Evolutionary conservation across 139 green algal species (phyloP).

Genomic region (Penium margaritaceum): DNA sequence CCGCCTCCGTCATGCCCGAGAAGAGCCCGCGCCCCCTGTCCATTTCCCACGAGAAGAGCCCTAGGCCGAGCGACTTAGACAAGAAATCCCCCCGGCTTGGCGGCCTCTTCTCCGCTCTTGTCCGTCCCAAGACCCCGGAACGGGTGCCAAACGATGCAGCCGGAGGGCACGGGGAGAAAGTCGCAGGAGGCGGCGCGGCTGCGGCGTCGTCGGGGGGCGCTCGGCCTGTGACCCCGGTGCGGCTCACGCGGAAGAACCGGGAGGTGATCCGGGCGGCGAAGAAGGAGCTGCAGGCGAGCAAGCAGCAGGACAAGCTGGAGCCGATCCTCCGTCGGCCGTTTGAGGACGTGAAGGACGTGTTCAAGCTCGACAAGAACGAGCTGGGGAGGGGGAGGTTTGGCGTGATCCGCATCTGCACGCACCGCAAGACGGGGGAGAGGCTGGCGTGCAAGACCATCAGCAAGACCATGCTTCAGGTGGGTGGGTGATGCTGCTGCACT

Average conservation of each 20-base stretch:
- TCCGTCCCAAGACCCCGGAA: too few species aligned
- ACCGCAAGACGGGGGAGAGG: constrained; percentile 56
- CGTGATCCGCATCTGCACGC: constrained; percentile 33
- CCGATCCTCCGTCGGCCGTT: constrained; percentile 10
- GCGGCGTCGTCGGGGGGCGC: background rate
- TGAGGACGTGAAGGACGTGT: constrained; percentile 8
- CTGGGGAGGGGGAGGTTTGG: constrained; percentile 39
- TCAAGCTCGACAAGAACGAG: constrained; percentile 20
- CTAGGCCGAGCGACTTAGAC: too few species aligned
- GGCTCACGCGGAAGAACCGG: background rate
- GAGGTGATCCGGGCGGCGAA: constrained; percentile 3
- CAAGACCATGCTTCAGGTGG: constrained; percentile 71
- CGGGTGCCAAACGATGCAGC: too few species aligned
- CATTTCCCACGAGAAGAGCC: too few species aligned
- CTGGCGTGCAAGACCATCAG: constrained; percentile 79
- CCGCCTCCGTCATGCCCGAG: too few species aligned
- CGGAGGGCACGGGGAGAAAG: too few species aligned
- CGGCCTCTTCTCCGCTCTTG: too few species aligned
- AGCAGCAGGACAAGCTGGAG: background rate
- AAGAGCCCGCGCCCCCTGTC: too few species aligned
- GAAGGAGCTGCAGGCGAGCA: background rate
- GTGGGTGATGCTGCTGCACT: constrained; percentile 23
- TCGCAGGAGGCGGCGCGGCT: background rate
- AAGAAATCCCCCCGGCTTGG: too few species aligned
- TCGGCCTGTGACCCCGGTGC: background rate